Percentiles rank a stretch among this genome's conserved stretches.
Conservation (phyloP, 441 rosid species). For the Raphanus hybrid region DNA sequence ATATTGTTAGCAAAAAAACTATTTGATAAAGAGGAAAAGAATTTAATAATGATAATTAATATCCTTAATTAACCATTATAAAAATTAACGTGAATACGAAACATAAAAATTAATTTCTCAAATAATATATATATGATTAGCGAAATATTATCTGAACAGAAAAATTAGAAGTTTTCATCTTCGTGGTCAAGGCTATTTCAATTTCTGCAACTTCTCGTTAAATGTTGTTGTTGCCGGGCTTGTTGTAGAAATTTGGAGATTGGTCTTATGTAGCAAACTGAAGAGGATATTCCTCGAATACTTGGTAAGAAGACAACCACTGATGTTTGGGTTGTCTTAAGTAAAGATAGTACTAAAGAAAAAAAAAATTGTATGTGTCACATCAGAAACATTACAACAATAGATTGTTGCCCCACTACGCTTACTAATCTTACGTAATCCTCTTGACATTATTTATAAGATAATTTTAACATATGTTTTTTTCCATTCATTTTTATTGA, state of each 20-base stretch:
- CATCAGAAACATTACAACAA: neutral
- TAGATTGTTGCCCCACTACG: neutral
- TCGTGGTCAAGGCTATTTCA: conserved; percentile 10
- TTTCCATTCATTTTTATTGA: too few relatives aligned
- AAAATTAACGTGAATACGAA: too few relatives aligned
- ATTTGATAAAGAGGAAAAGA: too few relatives aligned
- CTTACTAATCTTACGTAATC: neutral
- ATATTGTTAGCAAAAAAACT: too few relatives aligned
- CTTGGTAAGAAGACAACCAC: conserved; percentile 32
- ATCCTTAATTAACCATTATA: too few relatives aligned
- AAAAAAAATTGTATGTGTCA: conserved; percentile 10
- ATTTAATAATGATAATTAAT: too few relatives aligned
- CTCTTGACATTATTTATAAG: too few relatives aligned
- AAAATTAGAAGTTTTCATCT: neutral
- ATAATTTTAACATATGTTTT: too few relatives aligned
- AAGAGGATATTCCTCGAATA: conserved; percentile 34
- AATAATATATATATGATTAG: too few relatives aligned
- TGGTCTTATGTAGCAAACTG: conserved; percentile 36
- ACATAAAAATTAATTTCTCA: too few relatives aligned
- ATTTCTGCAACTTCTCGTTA: neutral
- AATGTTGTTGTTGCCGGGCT: conserved; percentile 26
- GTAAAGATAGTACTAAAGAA: conserved; percentile 10
- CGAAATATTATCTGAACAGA: neutral
- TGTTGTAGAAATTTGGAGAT: conserved; percentile 31
- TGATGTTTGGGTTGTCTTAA: conserved; percentile 34